Evolutionary conservation across 2,329 filamentous ascomycete species (phyloP), one percentile per base, ranked within the genome.

Genomic region (Pseudogymnoascus sp.): DNA sequence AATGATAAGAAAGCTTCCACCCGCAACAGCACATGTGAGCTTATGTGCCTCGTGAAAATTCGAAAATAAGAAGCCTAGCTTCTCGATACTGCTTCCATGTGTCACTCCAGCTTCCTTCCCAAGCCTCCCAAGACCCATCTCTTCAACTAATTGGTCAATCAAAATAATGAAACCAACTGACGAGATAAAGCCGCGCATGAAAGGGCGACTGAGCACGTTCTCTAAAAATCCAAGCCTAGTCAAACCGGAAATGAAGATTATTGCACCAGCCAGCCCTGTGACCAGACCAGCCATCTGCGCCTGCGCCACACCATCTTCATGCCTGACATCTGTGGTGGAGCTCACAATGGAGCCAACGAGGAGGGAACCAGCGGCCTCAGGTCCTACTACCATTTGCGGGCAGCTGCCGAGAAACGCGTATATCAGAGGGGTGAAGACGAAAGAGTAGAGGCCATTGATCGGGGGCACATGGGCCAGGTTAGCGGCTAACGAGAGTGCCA

Each of bases 151-250:
- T 74, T 99, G 94, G 71, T 97, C 94, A 34, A 97, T 90, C 37
- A 95, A 84, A 70, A 99, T 97, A 65, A 97, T 92, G 60, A 96
- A 89, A 56, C 94, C 94, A 70, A 99, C 95, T 57, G 94, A 94
- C 61, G 90, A 96, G 74, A 99, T 96, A 75, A 99, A 99, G 0
- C 94, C 94, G 62, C 94, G 81, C 60, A 97, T 75, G 67, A 99
- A 97, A 0, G 94, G 94, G 33, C 90, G 82, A 66, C 92, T 96
- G 34, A 99, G 79, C 9, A 99, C 92, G 68, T 90, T 96, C 70
- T 99, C 94, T 63, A 99, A 74, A 68, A 97, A 99, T 0, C 94
- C 94, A 3, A 99, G 76, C 12, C 94, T 82, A 21, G 89, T 88
- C 23, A 96, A 71, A 0, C 94, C 94, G 12, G 92, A 90, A 56